These are phyloP conservation scores for Aspergillus sp. DNA, from an alignment of 2,329 filamentous ascomycete species.

Conservation along the genomic window DNA sequence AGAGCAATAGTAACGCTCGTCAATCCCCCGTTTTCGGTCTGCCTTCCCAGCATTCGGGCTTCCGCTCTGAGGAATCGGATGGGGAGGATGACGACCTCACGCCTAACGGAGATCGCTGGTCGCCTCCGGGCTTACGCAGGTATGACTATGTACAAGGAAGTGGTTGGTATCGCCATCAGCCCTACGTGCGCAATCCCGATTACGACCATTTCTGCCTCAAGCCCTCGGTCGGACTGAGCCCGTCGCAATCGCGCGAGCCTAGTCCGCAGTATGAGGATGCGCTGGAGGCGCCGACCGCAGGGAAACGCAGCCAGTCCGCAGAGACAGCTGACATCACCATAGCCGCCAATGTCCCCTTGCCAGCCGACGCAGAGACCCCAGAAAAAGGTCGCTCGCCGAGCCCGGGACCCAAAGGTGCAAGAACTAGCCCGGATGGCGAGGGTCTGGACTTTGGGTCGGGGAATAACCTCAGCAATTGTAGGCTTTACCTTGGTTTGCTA, in stretches of 20 bases:
- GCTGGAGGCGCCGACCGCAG: constrained; percentile 43
- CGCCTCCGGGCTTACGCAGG: constrained; percentile 63
- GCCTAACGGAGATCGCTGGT: constrained; percentile 57
- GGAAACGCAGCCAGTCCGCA: constrained; percentile 26
- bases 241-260: constrained; percentile 56
- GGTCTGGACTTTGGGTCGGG: constrained; percentile 38
- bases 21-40: constrained; percentile 56
- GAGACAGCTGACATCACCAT: constrained; percentile 31
- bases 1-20: constrained; percentile 50
- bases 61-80: constrained; percentile 58
- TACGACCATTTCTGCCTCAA: constrained; percentile 42
- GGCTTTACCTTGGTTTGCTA: constrained; percentile 31
- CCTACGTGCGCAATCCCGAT: constrained; percentile 48
- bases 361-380: constrained; percentile 55
- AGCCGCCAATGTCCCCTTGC: constrained; percentile 58
- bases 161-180: constrained; percentile 55
- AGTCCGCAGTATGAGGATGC: constrained; percentile 64
- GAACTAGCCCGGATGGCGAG: constrained; percentile 35
- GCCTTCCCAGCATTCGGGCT: constrained; percentile 64
- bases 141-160: constrained; percentile 55
- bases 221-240: constrained; percentile 46
- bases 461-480: constrained; percentile 55
- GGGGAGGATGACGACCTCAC: constrained; percentile 38
- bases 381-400: constrained; percentile 59
- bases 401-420: constrained; percentile 42